Evolutionary conservation across 2,329 filamentous ascomycete species (phyloP), one percentile per base, ranked within the genome.

Genomic region (Fusarium austroafricanum): DNA sequence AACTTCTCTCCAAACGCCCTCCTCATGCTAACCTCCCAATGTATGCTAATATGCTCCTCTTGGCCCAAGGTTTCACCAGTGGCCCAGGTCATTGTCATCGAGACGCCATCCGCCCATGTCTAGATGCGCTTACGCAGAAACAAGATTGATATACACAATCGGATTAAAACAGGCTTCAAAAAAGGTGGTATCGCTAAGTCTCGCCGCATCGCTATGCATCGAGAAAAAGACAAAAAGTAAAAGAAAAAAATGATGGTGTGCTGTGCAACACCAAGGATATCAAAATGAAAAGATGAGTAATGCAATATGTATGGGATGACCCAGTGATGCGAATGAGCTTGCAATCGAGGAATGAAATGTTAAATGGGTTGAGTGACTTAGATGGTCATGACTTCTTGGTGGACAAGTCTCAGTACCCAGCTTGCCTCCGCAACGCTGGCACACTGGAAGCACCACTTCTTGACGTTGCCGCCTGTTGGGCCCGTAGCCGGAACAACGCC

Each of bases 391-490:
- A 87, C 86, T 76, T 88, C 86, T 69, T 87, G 84, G 46, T 87
- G 85, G 26, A 89, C 82, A 55, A 88, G 79, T 17, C 83, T 79
- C 70, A 85, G 82, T 49, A 89, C 85, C 84, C 85, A 87, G 65
- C 78, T 79, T 18, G 87, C 86, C 77, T 87, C 83, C 20, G 79
- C 76, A 12, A 81, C 82, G 40, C 80, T 87, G 44, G 80, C 80
- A 66, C 85, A 88, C 77, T 89, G 86, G 77, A 89, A 88, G 70
- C 87, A 89, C 87, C 87, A 89, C 78, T 88, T 89, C 72, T 83
- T 87, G 56, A 89, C 85, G 62, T 82, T 84, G 21, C 87, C 86
- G 10, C 81, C 81, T 8, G 85, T 81, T 23, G 81, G 82, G 9
- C 86, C 86, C 21, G 80, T 84, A 50, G 82, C 81, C 4, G 86